phyloP scores from a whole-genome alignment of 306 rosid species.

The Quercus alba region DNA sequence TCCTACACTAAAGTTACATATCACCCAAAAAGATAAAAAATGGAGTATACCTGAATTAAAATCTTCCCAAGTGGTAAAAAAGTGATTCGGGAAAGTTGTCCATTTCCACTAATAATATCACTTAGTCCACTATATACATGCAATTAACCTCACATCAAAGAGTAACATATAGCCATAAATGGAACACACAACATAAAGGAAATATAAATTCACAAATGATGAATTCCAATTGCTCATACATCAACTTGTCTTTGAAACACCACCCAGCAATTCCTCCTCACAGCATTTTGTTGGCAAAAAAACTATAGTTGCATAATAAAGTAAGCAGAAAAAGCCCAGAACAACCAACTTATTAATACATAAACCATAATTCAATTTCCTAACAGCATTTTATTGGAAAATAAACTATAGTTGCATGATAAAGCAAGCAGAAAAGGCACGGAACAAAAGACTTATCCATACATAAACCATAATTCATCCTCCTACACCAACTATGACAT shows the following conservation, averaged over 20 bases:
- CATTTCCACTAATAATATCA: neutral
- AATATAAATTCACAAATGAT: neutral
- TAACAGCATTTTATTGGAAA: neutral
- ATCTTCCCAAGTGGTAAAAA: slow-evolving; percentile 54
- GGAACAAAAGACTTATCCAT: neutral
- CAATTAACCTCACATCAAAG: neutral
- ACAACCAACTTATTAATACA: neutral
- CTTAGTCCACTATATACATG: neutral
- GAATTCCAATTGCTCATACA: neutral
- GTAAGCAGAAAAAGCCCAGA: neutral
- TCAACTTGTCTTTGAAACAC: neutral
- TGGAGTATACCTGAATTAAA: slow-evolving; percentile 65
- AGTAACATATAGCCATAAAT: neutral
- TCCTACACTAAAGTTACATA: neutral
- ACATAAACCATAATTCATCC: slow-evolving; percentile 4
- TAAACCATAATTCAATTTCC: neutral
- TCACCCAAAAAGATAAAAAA: neutral
- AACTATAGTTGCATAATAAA: neutral
- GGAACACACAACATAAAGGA: slow-evolving; percentile 2
- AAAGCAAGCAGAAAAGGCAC: neutral
- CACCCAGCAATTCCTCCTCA: neutral
- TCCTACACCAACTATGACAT: neutral
- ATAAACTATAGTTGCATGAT: neutral
- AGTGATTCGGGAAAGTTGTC: neutral
- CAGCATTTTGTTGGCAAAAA: neutral